A percentile compares a stretch with the other conserved stretches of the same genome.
Conservation (phyloP, 2,329 filamentous ascomycete species). For the Plenodomus lindquistii region DNA sequence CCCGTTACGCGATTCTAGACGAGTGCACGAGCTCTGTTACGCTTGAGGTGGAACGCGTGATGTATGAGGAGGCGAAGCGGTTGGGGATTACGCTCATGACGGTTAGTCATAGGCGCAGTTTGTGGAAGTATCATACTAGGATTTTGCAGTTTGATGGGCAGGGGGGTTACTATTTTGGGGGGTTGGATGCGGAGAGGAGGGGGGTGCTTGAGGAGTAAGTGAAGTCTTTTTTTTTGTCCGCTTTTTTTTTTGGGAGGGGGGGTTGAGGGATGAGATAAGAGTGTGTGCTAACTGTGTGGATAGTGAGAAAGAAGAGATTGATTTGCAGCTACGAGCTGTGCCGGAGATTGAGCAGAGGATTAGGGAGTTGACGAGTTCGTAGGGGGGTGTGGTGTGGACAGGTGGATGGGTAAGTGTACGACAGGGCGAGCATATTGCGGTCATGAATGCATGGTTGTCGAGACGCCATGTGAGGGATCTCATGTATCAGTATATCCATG, state of each 20-base stretch:
- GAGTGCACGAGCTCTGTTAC: slow-evolving; percentile 97
- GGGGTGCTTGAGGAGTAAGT: slow-evolving; percentile 81
- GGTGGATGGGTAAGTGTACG: background rate
- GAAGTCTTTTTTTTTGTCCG: background rate
- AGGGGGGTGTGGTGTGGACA: background rate
- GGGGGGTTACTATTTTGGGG: slow-evolving; percentile 86
- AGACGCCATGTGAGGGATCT: too few species aligned
- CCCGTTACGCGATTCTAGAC: slow-evolving; percentile 92
- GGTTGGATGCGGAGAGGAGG: slow-evolving; percentile 82
- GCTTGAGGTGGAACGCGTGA: slow-evolving; percentile 87
- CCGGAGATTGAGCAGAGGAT: slow-evolving; percentile 87
- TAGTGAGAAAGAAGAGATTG: slow-evolving; percentile 89
- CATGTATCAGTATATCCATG: too few species aligned
- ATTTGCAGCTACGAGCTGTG: slow-evolving; percentile 80
- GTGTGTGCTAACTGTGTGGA: slow-evolving; percentile 14
- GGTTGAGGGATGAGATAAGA: background rate
- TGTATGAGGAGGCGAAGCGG: slow-evolving; percentile 95
- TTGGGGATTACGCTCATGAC: slow-evolving; percentile 96
- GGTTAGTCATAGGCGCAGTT: slow-evolving; percentile 83
- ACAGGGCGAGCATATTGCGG: background rate
- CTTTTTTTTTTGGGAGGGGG: background rate
- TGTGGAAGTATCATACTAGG: slow-evolving; percentile 95
- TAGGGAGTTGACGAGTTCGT: slow-evolving; percentile 62
- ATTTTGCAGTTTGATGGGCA: slow-evolving; percentile 98
- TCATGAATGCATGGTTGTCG: too few species aligned